Percentiles rank a stretch among this genome's conserved stretches.
Conservation (phyloP, 2,329 filamentous ascomycete genomes). For the Lecanicillium sp. region DNA sequence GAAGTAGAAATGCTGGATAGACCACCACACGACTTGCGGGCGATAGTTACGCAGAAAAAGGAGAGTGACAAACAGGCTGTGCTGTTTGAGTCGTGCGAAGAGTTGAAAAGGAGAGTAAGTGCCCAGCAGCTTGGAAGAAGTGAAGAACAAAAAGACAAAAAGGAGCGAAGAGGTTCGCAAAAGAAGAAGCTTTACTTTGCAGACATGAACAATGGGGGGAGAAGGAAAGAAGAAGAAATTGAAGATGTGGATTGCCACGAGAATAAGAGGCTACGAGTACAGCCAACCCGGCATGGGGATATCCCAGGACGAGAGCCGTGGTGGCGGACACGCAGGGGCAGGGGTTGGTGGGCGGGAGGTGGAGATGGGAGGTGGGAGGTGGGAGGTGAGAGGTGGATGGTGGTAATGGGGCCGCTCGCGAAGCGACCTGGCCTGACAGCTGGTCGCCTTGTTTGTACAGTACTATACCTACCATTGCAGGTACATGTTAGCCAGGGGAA, state of each 20-base stretch:
- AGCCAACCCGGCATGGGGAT: too few species aligned
- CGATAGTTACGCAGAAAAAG: slow-evolving; percentile 8
- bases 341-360: too few species aligned
- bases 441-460: too few species aligned
- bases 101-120: slow-evolving; percentile 7
- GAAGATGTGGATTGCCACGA: background rate
- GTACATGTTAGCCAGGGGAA: too few species aligned
- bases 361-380: too few species aligned
- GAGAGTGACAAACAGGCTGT: slow-evolving; percentile 6
- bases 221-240: background rate
- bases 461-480: too few species aligned
- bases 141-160: background rate
- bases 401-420: too few species aligned
- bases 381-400: too few species aligned
- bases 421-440: too few species aligned
- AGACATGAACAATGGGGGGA: background rate
- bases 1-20: slow-evolving; percentile 4
- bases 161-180: slow-evolving; percentile 1
- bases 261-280: background rate
- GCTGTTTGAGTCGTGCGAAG: slow-evolving; percentile 1
- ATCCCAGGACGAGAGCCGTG: too few species aligned
- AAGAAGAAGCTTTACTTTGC: background rate
- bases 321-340: too few species aligned
- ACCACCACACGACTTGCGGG: slow-evolving; percentile 9
- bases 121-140: slow-evolving; percentile 7